Base-by-base conservation (phyloP, 208 protist genomes). In the Vickermania spadyakhi region DNA sequence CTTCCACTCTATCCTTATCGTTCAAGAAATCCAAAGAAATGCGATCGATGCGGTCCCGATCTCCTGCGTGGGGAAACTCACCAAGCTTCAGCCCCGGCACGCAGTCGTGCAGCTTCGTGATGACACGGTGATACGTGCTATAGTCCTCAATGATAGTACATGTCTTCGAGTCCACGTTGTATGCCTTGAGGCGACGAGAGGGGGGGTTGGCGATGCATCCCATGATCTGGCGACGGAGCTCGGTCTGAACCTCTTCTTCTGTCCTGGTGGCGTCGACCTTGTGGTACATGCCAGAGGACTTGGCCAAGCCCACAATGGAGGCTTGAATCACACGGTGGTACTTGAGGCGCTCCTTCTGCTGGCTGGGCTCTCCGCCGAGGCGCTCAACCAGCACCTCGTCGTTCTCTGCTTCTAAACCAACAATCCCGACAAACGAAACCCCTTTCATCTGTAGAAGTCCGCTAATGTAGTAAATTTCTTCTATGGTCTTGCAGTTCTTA, bases 401-500 rank as follows among this genome's bases (percentile, higher is more conserved):
- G 41, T 81, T 68, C 2, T 78, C 71, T 30, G 61, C 71, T 56
- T 90, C 86, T 75, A 93, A 73, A 7, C 86, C 86, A 2, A 93
- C 67, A 55, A 93, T 84, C 25, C 86, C 86, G 23, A 89, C 81
- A 72, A 93, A 89, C 13, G 80, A 78, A 49, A 93, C 86, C 36
- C 68, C 68, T 67, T 83, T 82, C 13, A 73, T 68, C 49, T 75
- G 70, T 25, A 93, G 83, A 36, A 93, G 73, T n/a, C 75, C 75
- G 42, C 64, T 81, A 13, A 93, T 70, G 62, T 90, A 93, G 62
- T 84, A 90, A 5, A 93, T 61, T 50, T 93, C 86, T 64, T 93
- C 86, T 51, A 89, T 84, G 29, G 77, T 75, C 58, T 87, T 88
- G 66, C 79, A 84, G 70, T 93, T 90, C 64, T 93, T 93, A 68